Conservation (phyloP, 1,284 basidiomycete genomes). For the Porodaedalea pini region DNA sequence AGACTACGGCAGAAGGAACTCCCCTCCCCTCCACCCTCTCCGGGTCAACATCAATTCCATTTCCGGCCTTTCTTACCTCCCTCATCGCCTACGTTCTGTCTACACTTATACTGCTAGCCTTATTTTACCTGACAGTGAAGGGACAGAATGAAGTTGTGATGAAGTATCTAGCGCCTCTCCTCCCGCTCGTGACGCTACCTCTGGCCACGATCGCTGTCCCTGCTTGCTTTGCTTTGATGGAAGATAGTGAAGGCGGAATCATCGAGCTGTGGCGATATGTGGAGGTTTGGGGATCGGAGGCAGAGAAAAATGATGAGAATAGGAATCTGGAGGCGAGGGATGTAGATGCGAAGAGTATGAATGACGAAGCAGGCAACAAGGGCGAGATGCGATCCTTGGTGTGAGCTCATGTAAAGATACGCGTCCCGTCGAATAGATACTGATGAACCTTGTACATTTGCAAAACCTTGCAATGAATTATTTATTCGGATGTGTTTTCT, state of each 20-base stretch:
- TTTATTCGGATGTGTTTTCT: too few relatives aligned
- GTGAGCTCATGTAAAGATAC: too few relatives aligned
- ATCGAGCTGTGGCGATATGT: conserved; percentile 8
- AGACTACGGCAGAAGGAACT: background rate
- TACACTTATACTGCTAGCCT: background rate
- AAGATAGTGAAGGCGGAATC: background rate
- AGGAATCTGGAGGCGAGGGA: too few relatives aligned
- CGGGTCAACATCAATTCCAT: background rate
- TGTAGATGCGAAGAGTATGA: too few relatives aligned
- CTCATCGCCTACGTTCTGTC: conserved; percentile 1
- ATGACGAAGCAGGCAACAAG: too few relatives aligned
- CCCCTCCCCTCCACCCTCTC: background rate
- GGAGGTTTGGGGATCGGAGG: conserved; percentile 8
- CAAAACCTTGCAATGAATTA: too few relatives aligned
- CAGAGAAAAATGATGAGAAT: background rate
- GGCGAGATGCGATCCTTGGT: too few relatives aligned
- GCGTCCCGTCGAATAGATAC: too few relatives aligned
- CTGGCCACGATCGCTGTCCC: conserved; percentile 2
- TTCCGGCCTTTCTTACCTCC: background rate
- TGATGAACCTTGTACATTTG: too few relatives aligned
- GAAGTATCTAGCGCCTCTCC: conserved; percentile 5
- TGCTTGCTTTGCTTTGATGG: background rate
- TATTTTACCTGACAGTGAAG: background rate
- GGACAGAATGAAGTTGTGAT: background rate
- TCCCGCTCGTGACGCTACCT: conserved; percentile 14